Conservation (phyloP, 371 early-diverging fungal species). For the Saksenaea vasiformis region DNA sequence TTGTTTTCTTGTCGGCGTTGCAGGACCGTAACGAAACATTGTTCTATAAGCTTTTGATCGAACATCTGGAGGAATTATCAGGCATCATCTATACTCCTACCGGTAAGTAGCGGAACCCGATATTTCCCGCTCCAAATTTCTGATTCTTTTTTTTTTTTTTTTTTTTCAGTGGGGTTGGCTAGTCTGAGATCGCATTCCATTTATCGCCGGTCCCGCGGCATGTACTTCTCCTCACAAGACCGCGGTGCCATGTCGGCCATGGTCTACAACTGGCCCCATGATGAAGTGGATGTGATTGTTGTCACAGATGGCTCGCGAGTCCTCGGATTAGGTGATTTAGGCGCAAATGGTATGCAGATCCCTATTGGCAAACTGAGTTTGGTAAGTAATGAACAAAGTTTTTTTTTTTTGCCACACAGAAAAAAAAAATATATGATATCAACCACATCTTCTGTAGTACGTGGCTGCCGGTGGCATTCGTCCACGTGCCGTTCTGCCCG, state of each 20-base stretch:
- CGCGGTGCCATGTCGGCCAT: constrained; percentile 63
- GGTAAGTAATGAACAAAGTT: constrained; percentile 26
- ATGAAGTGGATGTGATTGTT: constrained; percentile 65
- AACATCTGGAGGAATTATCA: constrained; percentile 54
- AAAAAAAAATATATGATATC: not conserved
- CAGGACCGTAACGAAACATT: constrained; percentile 70
- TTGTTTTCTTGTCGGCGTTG: constrained; percentile 50
- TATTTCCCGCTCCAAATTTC: constrained; percentile 6
- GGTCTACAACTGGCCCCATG: constrained; percentile 62
- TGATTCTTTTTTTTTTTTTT: not conserved
- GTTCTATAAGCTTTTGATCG: constrained; percentile 65
- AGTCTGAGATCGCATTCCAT: constrained; percentile 61
- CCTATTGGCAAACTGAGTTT: constrained; percentile 64
- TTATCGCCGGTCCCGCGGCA: constrained; percentile 65
- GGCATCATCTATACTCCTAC: constrained; percentile 54
- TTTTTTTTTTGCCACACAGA: not conserved
- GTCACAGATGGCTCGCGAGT: constrained; percentile 72
- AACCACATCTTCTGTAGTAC: constrained; percentile 30
- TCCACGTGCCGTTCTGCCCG: constrained; percentile 63
- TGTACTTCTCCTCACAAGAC: constrained; percentile 65
- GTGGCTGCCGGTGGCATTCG: constrained; percentile 70
- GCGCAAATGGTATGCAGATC: constrained; percentile 72
- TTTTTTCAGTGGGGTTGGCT: constrained; percentile 43
- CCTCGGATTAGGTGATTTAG: constrained; percentile 67
- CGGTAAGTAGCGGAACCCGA: constrained; percentile 23